A percentile compares a stretch with the other conserved stretches of the same genome.
phyloP scores from a whole-genome alignment of 2,329 filamentous ascomycete genomes.

The Xylaria arbuscula region DNA sequence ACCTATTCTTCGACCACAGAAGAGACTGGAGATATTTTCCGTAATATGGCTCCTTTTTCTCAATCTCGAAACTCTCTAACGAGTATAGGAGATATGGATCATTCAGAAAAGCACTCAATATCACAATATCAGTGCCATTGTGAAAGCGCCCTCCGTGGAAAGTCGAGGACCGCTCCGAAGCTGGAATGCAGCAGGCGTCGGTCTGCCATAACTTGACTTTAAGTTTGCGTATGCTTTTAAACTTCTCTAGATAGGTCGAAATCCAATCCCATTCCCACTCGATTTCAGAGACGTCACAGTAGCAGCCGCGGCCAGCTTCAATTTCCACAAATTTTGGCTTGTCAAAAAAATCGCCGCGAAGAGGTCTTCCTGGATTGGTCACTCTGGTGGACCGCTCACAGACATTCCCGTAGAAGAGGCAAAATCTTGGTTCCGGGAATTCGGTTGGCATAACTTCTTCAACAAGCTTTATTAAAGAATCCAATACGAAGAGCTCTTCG shows the following conservation, averaged over 20 bases:
- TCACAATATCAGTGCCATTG: background rate
- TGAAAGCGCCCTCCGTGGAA: background rate
- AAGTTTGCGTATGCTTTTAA: background rate
- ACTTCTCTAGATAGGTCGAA: background rate
- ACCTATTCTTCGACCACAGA: background rate
- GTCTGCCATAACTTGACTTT: background rate
- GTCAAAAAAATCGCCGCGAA: background rate
- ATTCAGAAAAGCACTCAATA: background rate
- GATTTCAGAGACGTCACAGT: background rate
- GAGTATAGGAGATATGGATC: background rate
- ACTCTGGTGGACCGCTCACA: background rate
- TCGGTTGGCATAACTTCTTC: background rate
- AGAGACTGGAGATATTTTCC: background rate
- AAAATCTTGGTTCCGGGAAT: background rate
- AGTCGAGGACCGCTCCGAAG: background rate
- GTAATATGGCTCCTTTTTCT: background rate
- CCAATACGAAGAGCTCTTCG: background rate
- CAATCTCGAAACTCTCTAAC: background rate
- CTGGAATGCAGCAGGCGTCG: background rate
- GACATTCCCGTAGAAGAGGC: background rate
- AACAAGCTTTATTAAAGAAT: background rate
- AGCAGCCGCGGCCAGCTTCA: background rate
- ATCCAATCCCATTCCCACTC: background rate
- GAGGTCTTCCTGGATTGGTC: background rate
- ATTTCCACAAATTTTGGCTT: background rate